Evolutionary conservation across 2,329 filamentous ascomycete genomes (phyloP), one percentile per base, ranked within the genome.

Genomic region (Talaromyces islandicus): DNA sequence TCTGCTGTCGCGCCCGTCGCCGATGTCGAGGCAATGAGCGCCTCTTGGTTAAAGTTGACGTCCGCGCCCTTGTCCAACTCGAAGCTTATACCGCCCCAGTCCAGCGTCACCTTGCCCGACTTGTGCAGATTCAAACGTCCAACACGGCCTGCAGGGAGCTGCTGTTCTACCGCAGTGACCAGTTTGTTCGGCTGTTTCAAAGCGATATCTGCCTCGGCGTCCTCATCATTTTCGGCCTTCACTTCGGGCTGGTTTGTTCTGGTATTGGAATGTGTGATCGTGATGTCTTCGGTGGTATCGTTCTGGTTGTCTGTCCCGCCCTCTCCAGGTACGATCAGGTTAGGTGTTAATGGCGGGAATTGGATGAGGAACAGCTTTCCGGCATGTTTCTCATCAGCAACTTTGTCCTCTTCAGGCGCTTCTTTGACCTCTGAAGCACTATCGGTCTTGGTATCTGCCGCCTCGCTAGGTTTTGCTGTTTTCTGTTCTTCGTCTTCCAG

Each of bases 341-440:
- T 81, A 5, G 85, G 85, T 4, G 86, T 81, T 60, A 85, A 78
- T 0, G 85, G 84, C 12, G 85, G 85, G 66, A 88, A 82, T 70
- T 88, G 85, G 70, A 88, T 83, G 56, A 87, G 77, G 69, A 87
- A 87, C 57, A 85, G 77, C 60, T 82, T 80, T 58, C 85, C 81
- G 38, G 81, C 73, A 19, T 79, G 76, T 48, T 76, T 75, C 56
- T 75, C 79, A 66, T 75, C 67, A 54, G 60, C 64, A 11, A 55
- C 56, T 29, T 74, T 70, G 25, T 70, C 68, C 48, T 67, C 71
- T n/a, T 60, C 46, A 7, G 46, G 38, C 29, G 25, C 64, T 52
- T 65, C 59, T 30, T 62, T 52, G n/a, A 60, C 35, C 17, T 68
- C 66, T 12, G 59, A 50, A 41, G 59, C 63, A 14, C 63, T 62